A percentile compares a stretch with the other conserved stretches of the same genome.
phyloP scores from a whole-genome alignment of 225 moss, liverwort and hornwort genomes.

The Physcomitrium patens region DNA sequence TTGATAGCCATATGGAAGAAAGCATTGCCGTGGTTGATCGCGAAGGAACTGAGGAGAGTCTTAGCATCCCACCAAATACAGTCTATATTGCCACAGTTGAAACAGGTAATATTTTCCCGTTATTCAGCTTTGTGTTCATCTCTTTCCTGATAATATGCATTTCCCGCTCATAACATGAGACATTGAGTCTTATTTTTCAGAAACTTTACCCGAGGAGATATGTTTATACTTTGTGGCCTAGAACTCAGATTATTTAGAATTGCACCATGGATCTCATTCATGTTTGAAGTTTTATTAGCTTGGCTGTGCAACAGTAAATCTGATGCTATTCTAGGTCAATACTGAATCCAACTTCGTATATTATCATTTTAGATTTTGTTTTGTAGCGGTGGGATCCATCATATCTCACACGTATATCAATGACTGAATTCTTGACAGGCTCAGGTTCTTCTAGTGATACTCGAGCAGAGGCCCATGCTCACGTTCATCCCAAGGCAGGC shows the following conservation, averaged over 20 bases:
- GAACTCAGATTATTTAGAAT: too few relatives aligned
- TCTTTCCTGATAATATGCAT: not conserved
- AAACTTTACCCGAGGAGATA: not conserved
- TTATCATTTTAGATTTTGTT: not conserved
- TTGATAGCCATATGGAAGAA: slow-evolving; percentile 71
- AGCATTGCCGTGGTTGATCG: slow-evolving; percentile 30
- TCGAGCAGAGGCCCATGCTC: slow-evolving; percentile 81
- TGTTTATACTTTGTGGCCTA: not conserved
- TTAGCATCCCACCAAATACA: slow-evolving; percentile 30
- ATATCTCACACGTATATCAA: not conserved
- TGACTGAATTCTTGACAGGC: slow-evolving; percentile 26
- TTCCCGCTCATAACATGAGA: not conserved
- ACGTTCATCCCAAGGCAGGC: slow-evolving; percentile 36
- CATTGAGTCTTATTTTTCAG: slow-evolving; percentile 1
- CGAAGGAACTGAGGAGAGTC: slow-evolving; percentile 1
- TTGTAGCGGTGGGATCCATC: not conserved
- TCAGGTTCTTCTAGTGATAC: slow-evolving; percentile 46
- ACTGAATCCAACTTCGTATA: not conserved
- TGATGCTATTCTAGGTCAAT: not conserved
- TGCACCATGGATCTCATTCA: not conserved
- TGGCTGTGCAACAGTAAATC: not conserved
- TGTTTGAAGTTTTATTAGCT: not conserved
- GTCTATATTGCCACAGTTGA: slow-evolving; percentile 43
- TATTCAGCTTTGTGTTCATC: not conserved
- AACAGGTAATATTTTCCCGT: slow-evolving; percentile 28